phyloP scores from a whole-genome alignment of 1,284 basidiomycete species.

The Salmacisia buchloeana region DNA sequence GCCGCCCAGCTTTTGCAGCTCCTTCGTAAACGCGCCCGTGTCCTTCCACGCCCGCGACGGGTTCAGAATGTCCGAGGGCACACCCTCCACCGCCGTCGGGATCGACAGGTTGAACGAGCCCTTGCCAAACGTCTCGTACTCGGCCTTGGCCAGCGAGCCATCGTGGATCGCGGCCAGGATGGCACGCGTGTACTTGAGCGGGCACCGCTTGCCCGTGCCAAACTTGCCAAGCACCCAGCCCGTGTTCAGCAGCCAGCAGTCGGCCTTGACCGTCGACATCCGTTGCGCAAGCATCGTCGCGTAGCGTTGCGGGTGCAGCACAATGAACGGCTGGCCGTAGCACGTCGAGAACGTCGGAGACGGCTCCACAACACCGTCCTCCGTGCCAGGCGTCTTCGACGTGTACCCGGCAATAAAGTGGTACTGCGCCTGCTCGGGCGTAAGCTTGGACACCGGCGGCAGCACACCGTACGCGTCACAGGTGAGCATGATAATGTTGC shows the following conservation, averaged over 20 bases:
- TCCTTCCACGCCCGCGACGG: conserved; percentile 41
- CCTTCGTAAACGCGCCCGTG: conserved; percentile 35
- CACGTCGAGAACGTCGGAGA: conserved; percentile 99
- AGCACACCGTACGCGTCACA: conserved; percentile 98
- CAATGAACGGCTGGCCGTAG: conserved; percentile 98
- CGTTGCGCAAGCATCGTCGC: conserved; percentile 94
- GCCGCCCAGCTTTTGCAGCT: conserved; percentile 48
- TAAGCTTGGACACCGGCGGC: conserved; percentile 87
- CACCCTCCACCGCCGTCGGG: conserved; percentile 34
- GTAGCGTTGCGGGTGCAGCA: conserved; percentile 76
- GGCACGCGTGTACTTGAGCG: conserved; percentile 67
- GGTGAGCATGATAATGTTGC: conserved; percentile 95
- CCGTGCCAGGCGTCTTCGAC: conserved; percentile 89
- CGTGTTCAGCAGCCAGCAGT: conserved; percentile 99
- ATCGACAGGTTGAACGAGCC: conserved; percentile 42
- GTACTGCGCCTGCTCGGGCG: conserved; percentile 91
- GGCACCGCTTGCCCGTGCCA: conserved; percentile 57
- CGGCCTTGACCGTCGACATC: conserved; percentile 82
- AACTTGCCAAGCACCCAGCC: conserved; percentile 97
- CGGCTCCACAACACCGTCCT: conserved; percentile 95
- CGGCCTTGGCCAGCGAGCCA: conserved; percentile 76
- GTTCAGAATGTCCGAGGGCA: conserved; percentile 41
- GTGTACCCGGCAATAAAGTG: conserved; percentile 61
- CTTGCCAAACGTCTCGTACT: conserved; percentile 70
- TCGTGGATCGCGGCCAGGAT: conserved; percentile 97